phyloP scores from a whole-genome alignment of 352 stramenopile genomes.

The Phytophthora hibernalis region DNA sequence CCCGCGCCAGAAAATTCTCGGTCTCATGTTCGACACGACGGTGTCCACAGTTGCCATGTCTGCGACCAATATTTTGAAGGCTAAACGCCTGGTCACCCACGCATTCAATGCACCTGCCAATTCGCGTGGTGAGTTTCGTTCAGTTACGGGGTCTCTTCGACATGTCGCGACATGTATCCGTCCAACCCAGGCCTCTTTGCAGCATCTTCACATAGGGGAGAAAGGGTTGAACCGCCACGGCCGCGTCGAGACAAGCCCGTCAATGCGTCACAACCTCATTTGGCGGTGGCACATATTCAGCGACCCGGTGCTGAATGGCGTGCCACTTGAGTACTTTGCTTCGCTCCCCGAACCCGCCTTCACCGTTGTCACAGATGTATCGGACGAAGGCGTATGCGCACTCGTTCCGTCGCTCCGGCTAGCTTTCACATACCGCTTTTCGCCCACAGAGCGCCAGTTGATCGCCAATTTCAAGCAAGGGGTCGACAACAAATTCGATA shows the following conservation, averaged over 20 bases:
- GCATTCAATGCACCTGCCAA: too few species aligned
- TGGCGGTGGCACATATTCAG: conserved; percentile 4
- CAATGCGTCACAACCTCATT: neutral
- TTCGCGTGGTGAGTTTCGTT: too few species aligned
- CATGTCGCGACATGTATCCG: too few species aligned
- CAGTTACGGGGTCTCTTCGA: too few species aligned
- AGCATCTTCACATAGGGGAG: too few species aligned
- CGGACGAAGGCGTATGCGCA: neutral
- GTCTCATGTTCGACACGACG: too few species aligned
- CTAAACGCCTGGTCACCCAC: too few species aligned
- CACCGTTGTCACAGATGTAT: conserved; percentile 4
- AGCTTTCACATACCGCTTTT: conserved; percentile 1
- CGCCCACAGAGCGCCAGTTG: neutral
- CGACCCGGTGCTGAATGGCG: neutral
- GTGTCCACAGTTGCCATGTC: too few species aligned
- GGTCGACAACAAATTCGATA: conserved; percentile 1
- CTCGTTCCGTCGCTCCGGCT: neutral
- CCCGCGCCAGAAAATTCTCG: too few species aligned
- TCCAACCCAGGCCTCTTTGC: too few species aligned
- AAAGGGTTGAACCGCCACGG: neutral
- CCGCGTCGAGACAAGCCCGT: neutral
- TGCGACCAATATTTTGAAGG: too few species aligned
- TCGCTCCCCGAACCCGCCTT: neutral
- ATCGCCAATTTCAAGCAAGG: neutral
- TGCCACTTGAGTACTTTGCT: neutral